Evolutionary conservation across 805 yeast species (phyloP).

Genomic region (Yarrowia sp.): DNA sequence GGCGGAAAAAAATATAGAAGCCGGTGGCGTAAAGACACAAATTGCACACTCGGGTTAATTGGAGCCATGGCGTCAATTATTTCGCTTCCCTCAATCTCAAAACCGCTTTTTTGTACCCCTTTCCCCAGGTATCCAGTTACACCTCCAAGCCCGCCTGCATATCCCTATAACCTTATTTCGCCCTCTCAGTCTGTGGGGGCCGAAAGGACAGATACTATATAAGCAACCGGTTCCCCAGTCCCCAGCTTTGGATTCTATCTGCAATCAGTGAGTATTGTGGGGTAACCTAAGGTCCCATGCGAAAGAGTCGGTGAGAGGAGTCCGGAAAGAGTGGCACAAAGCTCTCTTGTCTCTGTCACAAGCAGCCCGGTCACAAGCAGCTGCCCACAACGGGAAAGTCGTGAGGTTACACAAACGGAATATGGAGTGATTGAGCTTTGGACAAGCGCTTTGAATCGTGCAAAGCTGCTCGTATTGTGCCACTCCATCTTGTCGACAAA

Average conservation of each 20-base stretch:
- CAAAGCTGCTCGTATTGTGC: too few species aligned
- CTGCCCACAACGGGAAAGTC: too few species aligned
- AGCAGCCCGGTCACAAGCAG: too few species aligned
- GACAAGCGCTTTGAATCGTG: too few species aligned
- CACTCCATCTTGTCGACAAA: too few species aligned
- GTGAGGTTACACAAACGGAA: too few species aligned
- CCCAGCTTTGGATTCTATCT: slow-evolving; percentile 13
- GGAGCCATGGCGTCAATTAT: too few species aligned
- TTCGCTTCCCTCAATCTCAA: too few species aligned
- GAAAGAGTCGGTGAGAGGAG: not conserved
- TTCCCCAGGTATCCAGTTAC: not conserved
- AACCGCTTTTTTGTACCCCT: not conserved
- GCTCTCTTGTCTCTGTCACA: too few species aligned
- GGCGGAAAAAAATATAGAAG: not conserved
- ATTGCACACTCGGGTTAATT: not conserved
- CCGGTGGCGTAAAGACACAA: not conserved
- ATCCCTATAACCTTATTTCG: slow-evolving; percentile 18
- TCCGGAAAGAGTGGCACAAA: not conserved
- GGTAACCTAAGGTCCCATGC: not conserved
- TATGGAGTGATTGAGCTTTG: too few species aligned
- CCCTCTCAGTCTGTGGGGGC: slow-evolving; percentile 22
- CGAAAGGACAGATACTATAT: slow-evolving; percentile 11
- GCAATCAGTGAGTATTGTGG: slow-evolving; percentile 19
- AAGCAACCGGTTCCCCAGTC: slow-evolving; percentile 11
- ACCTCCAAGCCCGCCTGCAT: slow-evolving; percentile 17